A percentile compares a stretch with the other conserved stretches of the same genome.
Evolutionary conservation across 2,329 filamentous ascomycete genomes (phyloP).

Genomic region (Graphilbum fragrans): DNA sequence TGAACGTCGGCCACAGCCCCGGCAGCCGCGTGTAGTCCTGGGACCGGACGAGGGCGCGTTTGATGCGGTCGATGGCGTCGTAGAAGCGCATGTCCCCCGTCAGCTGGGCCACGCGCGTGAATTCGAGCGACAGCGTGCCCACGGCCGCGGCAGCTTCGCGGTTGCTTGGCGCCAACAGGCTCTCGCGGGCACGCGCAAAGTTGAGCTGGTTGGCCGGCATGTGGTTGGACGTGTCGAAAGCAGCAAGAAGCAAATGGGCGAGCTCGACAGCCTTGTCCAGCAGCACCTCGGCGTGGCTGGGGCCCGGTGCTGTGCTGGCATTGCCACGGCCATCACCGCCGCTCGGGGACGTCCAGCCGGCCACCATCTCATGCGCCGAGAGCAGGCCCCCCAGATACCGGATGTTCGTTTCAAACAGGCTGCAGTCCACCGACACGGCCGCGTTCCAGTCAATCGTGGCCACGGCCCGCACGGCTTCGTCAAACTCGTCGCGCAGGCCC

Average conservation of each 20-base stretch:
- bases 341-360: no score
- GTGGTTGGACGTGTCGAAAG: constrained; percentile 80
- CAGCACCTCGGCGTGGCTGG: constrained; percentile 56
- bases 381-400: constrained; percentile 80
- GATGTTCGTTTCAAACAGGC: constrained; percentile 80
- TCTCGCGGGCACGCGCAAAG: constrained; percentile 27
- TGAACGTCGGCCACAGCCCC: constrained; percentile 59
- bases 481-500: constrained; percentile 65
- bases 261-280: constrained; percentile 69
- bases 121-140: constrained; percentile 57
- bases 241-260: constrained; percentile 65
- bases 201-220: constrained; percentile 45
- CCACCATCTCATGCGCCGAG: constrained; percentile 76
- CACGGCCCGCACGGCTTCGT: constrained; percentile 61
- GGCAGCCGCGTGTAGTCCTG: constrained; percentile 61
- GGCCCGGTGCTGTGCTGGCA: no score
- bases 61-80: constrained; percentile 64
- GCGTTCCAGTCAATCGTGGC: constrained; percentile 59
- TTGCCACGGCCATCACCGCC: no score
- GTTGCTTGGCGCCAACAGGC: constrained; percentile 19
- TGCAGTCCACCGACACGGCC: constrained; percentile 47
- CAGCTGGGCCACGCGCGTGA: constrained; percentile 57
- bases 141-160: constrained; percentile 24
- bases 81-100: constrained; percentile 59
- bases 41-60: constrained; percentile 52